A percentile compares a stretch with the other conserved stretches of the same genome.
These are phyloP conservation scores for Apiotrichum veenhuisii DNA, from an alignment of 1,284 basidiomycete genomes.

Conservation along the genomic window DNA sequence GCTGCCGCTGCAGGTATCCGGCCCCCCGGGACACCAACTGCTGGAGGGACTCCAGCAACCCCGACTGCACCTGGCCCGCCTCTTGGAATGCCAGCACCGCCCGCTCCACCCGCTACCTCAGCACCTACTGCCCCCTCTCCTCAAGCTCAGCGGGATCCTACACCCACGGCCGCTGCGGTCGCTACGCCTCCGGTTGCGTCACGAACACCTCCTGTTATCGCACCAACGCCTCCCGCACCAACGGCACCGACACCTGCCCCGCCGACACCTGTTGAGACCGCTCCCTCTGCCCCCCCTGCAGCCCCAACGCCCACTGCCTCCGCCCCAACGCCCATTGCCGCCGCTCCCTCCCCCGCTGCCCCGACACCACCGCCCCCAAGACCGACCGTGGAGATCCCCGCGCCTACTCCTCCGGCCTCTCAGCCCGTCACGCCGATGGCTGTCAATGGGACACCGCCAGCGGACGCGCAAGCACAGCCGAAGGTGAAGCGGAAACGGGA, in stretches of 20 bases:
- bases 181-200: neutral
- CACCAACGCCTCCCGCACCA: neutral
- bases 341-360: neutral
- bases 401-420: neutral
- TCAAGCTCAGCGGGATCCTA: neutral
- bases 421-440: neutral
- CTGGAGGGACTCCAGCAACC: neutral
- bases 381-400: neutral
- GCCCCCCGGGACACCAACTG: neutral
- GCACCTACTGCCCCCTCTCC: conserved; percentile 2
- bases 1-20: neutral
- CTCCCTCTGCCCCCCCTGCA: neutral
- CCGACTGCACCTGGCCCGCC: conserved; percentile 5
- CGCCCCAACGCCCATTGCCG: neutral
- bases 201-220: neutral
- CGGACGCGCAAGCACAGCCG: neutral
- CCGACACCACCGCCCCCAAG: neutral
- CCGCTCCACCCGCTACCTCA: neutral
- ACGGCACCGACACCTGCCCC: conserved; percentile 1
- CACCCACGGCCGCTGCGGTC: neutral
- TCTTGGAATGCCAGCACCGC: neutral
- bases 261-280: neutral
- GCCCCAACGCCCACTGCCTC: neutral
- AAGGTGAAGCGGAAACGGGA: conserved; percentile 1
- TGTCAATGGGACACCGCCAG: conserved; percentile 1